Base-by-base conservation (phyloP, 768 basidiomycete species). In the Krasilnikovozyma curviuscula region DNA sequence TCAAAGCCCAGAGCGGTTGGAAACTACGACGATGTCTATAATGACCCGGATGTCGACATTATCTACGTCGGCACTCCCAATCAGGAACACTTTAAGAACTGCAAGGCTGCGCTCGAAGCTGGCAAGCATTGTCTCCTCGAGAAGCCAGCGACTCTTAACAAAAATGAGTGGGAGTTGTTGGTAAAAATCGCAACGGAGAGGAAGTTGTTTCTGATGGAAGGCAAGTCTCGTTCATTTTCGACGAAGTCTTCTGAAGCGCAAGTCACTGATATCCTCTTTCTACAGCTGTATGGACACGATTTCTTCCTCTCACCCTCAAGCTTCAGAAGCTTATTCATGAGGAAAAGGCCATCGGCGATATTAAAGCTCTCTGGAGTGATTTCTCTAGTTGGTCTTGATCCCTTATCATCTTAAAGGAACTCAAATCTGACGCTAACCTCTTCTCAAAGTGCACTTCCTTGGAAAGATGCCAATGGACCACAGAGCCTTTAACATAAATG, bases 121-220 rank as follows among this genome's bases (percentile, higher is more conserved):
- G 63, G 64, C 18, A 66, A 66, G 54, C 54, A 61, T 44, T 58
- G 60, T 24, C 54, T 66, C 3, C 46, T 62, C 35, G 65, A 66
- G 48, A 66, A 66, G 61, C 52, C 61, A 2, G 56, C 64, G 7
- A 55, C 57, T 2, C 59, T 65, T 24, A 65, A 63, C 42, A 60
- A 56, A 1, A 54, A 49, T 1, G 64, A 66, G 39, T 59, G 61
- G 45, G 45, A 52, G 33, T 43, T 47, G 12, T 52, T 66, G 7
- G 49, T 56, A 27, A 52, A 51, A n/a, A 50, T 66, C 18, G 65
- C 65, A 1, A 56, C 56, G 29, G 46, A 38, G 21, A 64, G 64
- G 57, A 48, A 55, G n/a, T 29, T 60, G 5, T 66, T 65, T 44
- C 44, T 66, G 7, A 64, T 65, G 63, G 65, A 66, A 48, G 65